Evolutionary conservation across 257 asterid species (phyloP).

Genomic region (Plantago elongata): DNA sequence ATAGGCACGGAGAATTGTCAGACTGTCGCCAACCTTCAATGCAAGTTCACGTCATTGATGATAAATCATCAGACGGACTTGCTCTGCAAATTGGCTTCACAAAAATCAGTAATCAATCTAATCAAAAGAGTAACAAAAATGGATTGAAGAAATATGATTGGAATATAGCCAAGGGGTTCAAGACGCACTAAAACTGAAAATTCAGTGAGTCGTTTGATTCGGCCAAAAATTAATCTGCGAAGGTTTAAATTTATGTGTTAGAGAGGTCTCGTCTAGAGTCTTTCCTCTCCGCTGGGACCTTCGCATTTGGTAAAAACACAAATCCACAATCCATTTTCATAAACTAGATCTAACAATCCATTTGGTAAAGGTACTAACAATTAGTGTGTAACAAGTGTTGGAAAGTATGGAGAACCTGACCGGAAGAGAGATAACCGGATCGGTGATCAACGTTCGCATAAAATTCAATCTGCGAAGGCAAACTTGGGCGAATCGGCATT

Average conservation of each 20-base stretch:
- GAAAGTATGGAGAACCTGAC: constrained; percentile 33
- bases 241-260: constrained; percentile 42
- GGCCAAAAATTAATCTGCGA: constrained; percentile 51
- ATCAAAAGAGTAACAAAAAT: neutral
- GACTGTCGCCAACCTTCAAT: constrained; percentile 8
- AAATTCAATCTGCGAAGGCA: constrained; percentile 61
- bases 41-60: neutral
- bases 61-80: neutral
- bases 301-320: constrained; percentile 22
- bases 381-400: constrained; percentile 1
- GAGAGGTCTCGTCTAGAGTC: constrained; percentile 61
- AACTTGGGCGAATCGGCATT: constrained; percentile 76
- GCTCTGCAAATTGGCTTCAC: constrained; percentile 12
- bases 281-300: constrained; percentile 89
- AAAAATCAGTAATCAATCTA: no score
- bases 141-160: neutral
- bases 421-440: constrained; percentile 28
- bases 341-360: no score
- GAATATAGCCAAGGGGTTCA: constrained; percentile 61
- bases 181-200: constrained; percentile 39
- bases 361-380: no score
- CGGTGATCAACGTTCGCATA: constrained; percentile 42
- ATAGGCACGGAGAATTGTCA: constrained; percentile 12
- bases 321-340: no score
- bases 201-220: constrained; percentile 43